These are phyloP conservation scores for Taphrina flavorubra DNA, from an alignment of 1,139 yeast species.

Conservation along the genomic window DNA sequence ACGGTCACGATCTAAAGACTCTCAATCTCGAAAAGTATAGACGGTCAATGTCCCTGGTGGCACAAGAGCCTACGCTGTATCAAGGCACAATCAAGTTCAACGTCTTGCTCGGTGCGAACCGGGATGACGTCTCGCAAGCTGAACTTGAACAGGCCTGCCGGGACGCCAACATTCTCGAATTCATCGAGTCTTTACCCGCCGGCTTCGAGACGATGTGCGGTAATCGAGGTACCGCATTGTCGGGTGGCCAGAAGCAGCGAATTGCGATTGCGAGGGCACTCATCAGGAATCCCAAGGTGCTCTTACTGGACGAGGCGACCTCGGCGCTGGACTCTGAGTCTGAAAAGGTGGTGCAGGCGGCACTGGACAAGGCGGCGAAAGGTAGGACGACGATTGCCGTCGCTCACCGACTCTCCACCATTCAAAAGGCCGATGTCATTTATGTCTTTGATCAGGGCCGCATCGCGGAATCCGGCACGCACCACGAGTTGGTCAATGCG, in stretches of 20 bases:
- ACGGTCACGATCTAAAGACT: constrained; percentile 76
- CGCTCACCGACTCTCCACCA: constrained; percentile 85
- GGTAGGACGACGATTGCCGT: constrained; percentile 79
- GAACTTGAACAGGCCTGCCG: constrained; percentile 72
- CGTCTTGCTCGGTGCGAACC: constrained; percentile 69
- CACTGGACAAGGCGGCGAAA: constrained; percentile 63
- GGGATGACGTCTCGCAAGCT: constrained; percentile 61
- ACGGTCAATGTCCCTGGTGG: constrained; percentile 75
- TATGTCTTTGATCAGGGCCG: constrained; percentile 76
- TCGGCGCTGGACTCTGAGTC: constrained; percentile 78
- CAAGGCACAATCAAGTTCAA: constrained; percentile 87
- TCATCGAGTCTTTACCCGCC: constrained; percentile 76
- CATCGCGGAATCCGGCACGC: constrained; percentile 73
- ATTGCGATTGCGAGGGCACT: constrained; percentile 77
- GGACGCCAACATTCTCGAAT: constrained; percentile 80
- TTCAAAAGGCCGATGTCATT: constrained; percentile 89
- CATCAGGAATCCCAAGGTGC: constrained; percentile 60
- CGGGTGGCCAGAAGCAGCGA: constrained; percentile 85
- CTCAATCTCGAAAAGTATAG: constrained; percentile 74
- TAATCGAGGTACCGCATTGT: constrained; percentile 67
- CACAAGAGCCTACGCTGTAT: constrained; percentile 83
- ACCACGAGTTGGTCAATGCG: constrained; percentile 52
- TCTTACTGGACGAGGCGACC: constrained; percentile 75
- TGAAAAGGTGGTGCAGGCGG: constrained; percentile 74
- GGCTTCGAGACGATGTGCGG: constrained; percentile 85